Evolutionary conservation across 352 stramenopile genomes (phyloP).

Genomic region (Pythium apleroticum): DNA sequence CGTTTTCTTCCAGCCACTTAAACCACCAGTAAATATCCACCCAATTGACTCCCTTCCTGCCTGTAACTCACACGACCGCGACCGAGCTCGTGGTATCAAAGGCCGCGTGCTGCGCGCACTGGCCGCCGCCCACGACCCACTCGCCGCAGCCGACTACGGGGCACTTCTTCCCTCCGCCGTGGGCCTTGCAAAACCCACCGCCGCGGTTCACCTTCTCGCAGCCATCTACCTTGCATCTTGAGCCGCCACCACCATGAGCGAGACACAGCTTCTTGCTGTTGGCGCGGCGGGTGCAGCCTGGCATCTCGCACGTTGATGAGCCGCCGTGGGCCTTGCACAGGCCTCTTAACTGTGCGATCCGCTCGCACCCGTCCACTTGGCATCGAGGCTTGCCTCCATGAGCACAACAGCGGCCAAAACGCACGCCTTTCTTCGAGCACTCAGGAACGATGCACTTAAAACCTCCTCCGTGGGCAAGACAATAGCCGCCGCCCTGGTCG

Average conservation of each 20-base stretch:
- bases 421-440: conserved; percentile 84
- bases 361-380: conserved; percentile 63
- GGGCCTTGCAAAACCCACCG: conserved; percentile 74
- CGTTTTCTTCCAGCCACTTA: not conserved
- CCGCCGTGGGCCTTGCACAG: conserved; percentile 84
- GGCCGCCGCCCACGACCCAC: conserved; percentile 69
- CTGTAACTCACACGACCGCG: conserved; percentile 36
- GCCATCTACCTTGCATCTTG: conserved; percentile 58
- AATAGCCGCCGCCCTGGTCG: conserved; percentile 76
- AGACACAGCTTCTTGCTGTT: conserved; percentile 84
- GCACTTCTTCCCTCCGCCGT: conserved; percentile 83
- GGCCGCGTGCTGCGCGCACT: conserved; percentile 62
- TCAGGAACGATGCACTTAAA: conserved; percentile 65
- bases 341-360: conserved; percentile 55
- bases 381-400: conserved; percentile 77
- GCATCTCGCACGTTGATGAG: conserved; percentile 57
- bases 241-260: conserved; percentile 74
- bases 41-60: not conserved
- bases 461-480: conserved; percentile 69
- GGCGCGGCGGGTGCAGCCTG: conserved; percentile 62
- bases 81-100: conserved; percentile 30
- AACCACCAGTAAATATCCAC: conserved; percentile 3
- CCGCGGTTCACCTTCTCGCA: conserved; percentile 80
- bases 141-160: conserved; percentile 52
- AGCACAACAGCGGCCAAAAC: conserved; percentile 70